A percentile compares a stretch with the other conserved stretches of the same genome.
These are phyloP conservation scores for Eucalyptus cloeziana DNA, from an alignment of 345 rosid genomes.

Conservation along the genomic window DNA sequence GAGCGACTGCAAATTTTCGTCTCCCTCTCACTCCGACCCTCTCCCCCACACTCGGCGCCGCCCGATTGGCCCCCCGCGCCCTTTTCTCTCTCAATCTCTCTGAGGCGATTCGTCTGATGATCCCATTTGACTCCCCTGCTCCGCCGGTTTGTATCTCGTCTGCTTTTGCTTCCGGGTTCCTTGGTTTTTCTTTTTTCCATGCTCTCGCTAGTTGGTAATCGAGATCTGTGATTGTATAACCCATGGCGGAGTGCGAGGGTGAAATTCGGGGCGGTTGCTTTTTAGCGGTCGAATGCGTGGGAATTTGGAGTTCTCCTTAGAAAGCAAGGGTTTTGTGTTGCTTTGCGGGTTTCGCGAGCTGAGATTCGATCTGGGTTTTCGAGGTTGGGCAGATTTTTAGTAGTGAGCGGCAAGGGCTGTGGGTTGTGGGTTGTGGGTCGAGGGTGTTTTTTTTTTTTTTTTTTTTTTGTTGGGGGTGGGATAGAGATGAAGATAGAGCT, in stretches of 20 bases:
- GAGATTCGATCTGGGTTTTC: neutral
- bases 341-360: neutral
- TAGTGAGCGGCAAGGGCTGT: neutral
- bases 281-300: neutral
- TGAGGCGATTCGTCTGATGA: neutral
- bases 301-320: neutral
- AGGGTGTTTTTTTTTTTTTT: neutral
- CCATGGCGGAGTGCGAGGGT: neutral
- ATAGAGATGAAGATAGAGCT: slow-evolving; percentile 38
- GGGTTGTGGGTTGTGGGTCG: neutral
- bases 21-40: neutral
- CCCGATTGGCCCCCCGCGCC: neutral
- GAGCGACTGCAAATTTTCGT: neutral
- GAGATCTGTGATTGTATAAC: neutral
- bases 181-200: neutral
- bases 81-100: neutral
- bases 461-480: neutral
- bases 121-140: neutral
- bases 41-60: neutral
- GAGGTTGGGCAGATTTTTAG: neutral
- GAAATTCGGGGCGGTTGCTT: neutral
- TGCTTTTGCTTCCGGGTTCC: neutral
- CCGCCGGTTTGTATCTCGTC: neutral
- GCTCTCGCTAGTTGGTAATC: neutral
- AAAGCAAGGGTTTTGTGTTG: neutral